A percentile compares a stretch with the other conserved stretches of the same genome.
Evolutionary conservation across 2,329 filamentous ascomycete genomes (phyloP).

Genomic region (Aureobasidium sp.): DNA sequence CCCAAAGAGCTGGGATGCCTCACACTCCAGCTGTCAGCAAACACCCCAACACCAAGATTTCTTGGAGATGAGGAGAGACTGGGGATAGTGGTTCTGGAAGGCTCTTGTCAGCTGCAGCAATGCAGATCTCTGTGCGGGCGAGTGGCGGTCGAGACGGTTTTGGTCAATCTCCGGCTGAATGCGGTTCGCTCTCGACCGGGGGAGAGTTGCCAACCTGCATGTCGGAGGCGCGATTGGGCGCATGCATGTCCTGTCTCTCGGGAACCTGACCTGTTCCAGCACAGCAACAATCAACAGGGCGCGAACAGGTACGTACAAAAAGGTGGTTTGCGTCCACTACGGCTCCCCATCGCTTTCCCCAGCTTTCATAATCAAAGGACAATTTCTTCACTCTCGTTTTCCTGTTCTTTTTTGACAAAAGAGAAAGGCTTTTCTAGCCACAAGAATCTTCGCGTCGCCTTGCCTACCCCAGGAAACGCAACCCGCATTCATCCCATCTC

Average conservation of each 20-base stretch:
- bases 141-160: not conserved
- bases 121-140: not conserved
- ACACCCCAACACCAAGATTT: not conserved
- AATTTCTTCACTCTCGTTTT: not conserved
- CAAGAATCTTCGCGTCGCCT: not conserved
- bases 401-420: no score
- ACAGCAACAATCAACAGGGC: constrained; percentile 4
- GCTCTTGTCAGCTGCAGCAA: constrained; percentile 12
- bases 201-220: not conserved
- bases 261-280: not conserved
- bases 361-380: not conserved
- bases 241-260: not conserved
- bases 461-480: not conserved
- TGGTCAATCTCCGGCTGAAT: constrained; percentile 1
- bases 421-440: no score
- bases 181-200: constrained; percentile 7
- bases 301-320: constrained; percentile 1
- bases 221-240: not conserved
- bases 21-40: not conserved
- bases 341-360: not conserved
- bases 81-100: constrained; percentile 4
- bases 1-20: not conserved
- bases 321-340: not conserved
- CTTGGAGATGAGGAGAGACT: not conserved
- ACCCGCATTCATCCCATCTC: not conserved